Base-by-base conservation (phyloP, 2,329 filamentous ascomycete species). In the Pseudogymnoascus sp. region DNA sequence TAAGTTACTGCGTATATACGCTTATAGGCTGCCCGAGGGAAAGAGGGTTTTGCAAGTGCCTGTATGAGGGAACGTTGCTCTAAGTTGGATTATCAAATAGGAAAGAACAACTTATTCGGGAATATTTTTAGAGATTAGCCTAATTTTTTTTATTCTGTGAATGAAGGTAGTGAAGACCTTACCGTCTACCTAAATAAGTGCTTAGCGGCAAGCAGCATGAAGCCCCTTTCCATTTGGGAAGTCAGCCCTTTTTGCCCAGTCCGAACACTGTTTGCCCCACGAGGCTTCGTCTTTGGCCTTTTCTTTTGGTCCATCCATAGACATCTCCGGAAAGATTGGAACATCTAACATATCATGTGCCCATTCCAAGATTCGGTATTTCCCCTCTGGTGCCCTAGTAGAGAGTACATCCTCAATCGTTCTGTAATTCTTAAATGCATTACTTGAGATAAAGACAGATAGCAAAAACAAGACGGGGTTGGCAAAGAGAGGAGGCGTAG, bases 161-260 rank as follows among this genome's bases (percentile, higher is more conserved):
- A 65, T 65, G 48, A 65, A 65, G 62, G 39, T 10, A 65, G 23
- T 65, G 51, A 61, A 65, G 64, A 63, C 51, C 63, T 63, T 66
- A 65, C 60, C 36, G 28, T 66, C 63, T 25, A 31, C 63, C 62
- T 66, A 62, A 37, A 66, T 37, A 19, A 66, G 19, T 21, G n/a
- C 63, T 65, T 66, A 16, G 36, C 63, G 60, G 60, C 36, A 62
- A 16, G 14, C 21, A 37, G 19, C 48, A 45, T 66, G 28, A 54
- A 66, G 31, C 3, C 48, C 64, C 16, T 23, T 14, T 19, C 39
- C 39, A n/a, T 60, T 63, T 6, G 19, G 1, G 13, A 63, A 62
- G 39, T 54, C 25, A 23, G 61, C 39, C n/a, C 61, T 21, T 51
- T 45, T 23, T 41, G 60, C 60, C 16, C 48, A 62, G 13, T 62